Base-by-base conservation (phyloP, 1,284 basidiomycete species). In the Calocybe gambosa region DNA sequence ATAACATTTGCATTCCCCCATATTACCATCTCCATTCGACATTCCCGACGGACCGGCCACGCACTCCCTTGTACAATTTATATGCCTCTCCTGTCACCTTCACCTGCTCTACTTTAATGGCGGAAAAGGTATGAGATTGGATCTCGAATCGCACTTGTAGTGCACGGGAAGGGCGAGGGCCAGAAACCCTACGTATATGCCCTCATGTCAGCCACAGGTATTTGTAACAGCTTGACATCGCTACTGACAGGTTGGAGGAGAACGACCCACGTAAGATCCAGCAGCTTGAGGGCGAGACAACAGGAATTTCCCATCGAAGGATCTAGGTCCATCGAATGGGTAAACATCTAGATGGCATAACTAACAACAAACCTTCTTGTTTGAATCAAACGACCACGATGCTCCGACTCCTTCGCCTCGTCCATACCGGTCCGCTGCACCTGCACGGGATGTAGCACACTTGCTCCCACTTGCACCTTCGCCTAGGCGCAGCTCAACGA, bases 51-150 rank as follows among this genome's bases (percentile, higher is more conserved):
- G 78, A 73, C 39, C 69, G 68, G 31, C 81, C 78, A 55, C 87
- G 67, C 47, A 90, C 82, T 16, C 87, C 88, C 60, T 93, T 95
- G 70, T 89, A 93, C 12, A 81, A 74, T 65, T 94, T 95, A 68
- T 93, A 93, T 1, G 71, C 65, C 62, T 89, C 87, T 2, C 85
- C 82, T 0, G 77, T 78, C n/a, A 96, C 69, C 60, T 85, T 89
- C 46, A 97, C 75, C 55, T 91, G 84, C 50, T 92, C 88, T 2
- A 96, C 84, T 52, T 87, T 88, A 43, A 96, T 68, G 6, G 83
- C 76, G 1, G 90, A 92, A 61, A 86, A 88, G 31, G 82, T 82
- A 59, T 87, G 73, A 36, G 85, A 78, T 18, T 81, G 74, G 26
- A 93, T 77, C 35, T 80, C 76, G 64, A 90, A 96, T 7, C 67